Evolutionary conservation across 2,329 filamentous ascomycete species (phyloP), one percentile per base, ranked within the genome.

Genomic region (Colletotrichum echinochloae): DNA sequence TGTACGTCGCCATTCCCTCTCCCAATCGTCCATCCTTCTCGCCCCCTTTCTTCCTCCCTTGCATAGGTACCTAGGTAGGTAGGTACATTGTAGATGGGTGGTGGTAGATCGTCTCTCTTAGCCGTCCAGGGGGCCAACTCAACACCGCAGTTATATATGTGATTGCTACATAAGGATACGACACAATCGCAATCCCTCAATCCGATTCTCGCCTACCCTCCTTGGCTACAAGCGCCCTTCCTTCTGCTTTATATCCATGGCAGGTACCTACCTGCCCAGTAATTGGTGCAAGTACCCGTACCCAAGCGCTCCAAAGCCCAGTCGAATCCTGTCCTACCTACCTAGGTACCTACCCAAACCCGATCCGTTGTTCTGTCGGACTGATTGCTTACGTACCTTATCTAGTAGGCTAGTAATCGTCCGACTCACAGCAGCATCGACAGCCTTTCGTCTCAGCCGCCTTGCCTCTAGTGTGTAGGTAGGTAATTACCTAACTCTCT

Each of bases 361-460:
- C 23, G 41, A 70, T 70, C 67, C 61, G 64, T 57, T 20, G 33
- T 35, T 16, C 48, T 16, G 49, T 35, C 41, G 49, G 44, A 41
- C 51, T 37, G 63, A 66, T 70, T 64, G 64, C 18, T 37, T 23
- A 20, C 3, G 11, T 23, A n/a, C n/a, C n/a, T n/a, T n/a, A n/a
- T n/a, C n/a, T n/a, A n/a, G n/a, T n/a, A n/a, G n/a, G n/a, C n/a
- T n/a, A n/a, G 18, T 12, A 16, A 28, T 28, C 23, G 2, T 30
- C 64, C 54, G 51, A 54, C 44, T 67, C 41, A 30, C n/a, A 26
- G 28, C 28, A 55, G 39, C 49, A 48, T 61, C 54, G 16, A 37
- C 60, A 33, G n/a, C 23, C 23, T 46, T 48, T 61, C 28, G 20
- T 44, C 55, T 35, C 48, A 30, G 54, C 46, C 57, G 46, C 39